These are phyloP conservation scores for Pseudisothecium myosuroides DNA, from an alignment of 225 moss, liverwort and hornwort species.

Conservation along the genomic window DNA sequence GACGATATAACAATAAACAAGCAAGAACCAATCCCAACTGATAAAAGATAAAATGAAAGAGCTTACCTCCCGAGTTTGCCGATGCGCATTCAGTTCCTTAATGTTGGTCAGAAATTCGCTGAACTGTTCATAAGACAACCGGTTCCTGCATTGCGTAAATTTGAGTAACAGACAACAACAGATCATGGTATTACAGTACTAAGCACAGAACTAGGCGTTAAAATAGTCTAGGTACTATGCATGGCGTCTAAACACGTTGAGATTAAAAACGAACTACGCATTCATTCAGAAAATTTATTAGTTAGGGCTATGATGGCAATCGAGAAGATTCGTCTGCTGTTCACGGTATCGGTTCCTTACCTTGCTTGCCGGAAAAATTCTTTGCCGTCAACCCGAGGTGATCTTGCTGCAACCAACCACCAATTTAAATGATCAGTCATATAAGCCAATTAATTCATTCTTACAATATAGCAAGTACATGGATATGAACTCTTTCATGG, in stretches of 20 bases:
- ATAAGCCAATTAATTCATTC: not conserved
- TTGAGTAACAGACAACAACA: not conserved
- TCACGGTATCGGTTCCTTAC: not conserved
- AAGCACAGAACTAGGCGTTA: not conserved
- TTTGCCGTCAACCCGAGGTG: slow-evolving; percentile 31
- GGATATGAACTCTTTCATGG: not conserved
- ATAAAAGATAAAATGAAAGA: not conserved
- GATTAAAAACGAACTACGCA: not conserved
- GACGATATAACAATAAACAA: not conserved
- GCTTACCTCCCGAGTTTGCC: slow-evolving; percentile 24
- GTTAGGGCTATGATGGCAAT: not conserved
- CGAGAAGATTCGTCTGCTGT: not conserved
- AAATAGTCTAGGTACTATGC: not conserved
- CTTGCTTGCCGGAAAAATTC: slow-evolving; percentile 45
- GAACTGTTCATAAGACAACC: slow-evolving; percentile 40
- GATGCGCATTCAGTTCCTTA: slow-evolving; percentile 34
- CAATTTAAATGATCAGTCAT: not conserved
- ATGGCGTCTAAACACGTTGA: not conserved
- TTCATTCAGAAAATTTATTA: not conserved
- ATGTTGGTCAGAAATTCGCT: slow-evolving; percentile 28
- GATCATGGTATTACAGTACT: not conserved
- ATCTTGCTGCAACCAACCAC: slow-evolving; percentile 4
- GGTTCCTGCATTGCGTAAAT: slow-evolving; percentile 18
- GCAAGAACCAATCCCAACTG: not conserved
- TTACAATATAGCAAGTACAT: not conserved